Evolutionary conservation across 2,329 filamentous ascomycete species (phyloP), one percentile per base, ranked within the genome.

Genomic region (Ophiostoma novo-ulmi): DNA sequence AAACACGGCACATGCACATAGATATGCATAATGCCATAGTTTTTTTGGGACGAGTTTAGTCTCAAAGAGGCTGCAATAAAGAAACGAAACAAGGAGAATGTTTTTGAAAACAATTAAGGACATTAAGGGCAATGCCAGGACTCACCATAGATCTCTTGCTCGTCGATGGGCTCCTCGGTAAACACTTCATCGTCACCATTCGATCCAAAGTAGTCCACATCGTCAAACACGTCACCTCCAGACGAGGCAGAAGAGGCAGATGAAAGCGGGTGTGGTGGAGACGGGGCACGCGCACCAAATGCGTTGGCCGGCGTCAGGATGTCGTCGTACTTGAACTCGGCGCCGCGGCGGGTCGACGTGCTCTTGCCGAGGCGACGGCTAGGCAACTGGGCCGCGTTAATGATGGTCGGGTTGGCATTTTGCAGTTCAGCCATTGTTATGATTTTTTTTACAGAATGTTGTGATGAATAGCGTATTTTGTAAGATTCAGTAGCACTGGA

Each of bases 81-180:
- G 31, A 63, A 11, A 61, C 22, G 55, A 52, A 26, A 11, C 17
- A 64, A 48, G 10, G 26, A 7, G 5, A 26, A 7, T 48, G 44
- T 48, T 48, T 48, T 48, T 48, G 5, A 5, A 35, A 14, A 20
- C 20, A 3, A 22, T 7, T 31, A 65, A 14, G 3, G 20, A 14
- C 22, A 22, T 7, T 31, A 65, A 14, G 3, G 20, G 10, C 22
- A 67, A n/a, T 20, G 38, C 38, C 38, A 38, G 13, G 55, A 68
- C 82, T 73, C 82, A 95, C 93, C 93, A 78, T 94, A 99, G 61
- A 99, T 94, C 80, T 99, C 95, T 80, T 97, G 95, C 79, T 96
- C 92, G 78, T 99, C 95, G 75, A 99, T 97, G 71, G 91, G 91
- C 76, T 98, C 94, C 48, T 89, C 84, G 1, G 83, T 82, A 67